Percentiles rank a stretch among this genome's conserved stretches.
These are phyloP conservation scores for Lactarius sp. DNA, from an alignment of 768 basidiomycete genomes.

Conservation along the genomic window DNA sequence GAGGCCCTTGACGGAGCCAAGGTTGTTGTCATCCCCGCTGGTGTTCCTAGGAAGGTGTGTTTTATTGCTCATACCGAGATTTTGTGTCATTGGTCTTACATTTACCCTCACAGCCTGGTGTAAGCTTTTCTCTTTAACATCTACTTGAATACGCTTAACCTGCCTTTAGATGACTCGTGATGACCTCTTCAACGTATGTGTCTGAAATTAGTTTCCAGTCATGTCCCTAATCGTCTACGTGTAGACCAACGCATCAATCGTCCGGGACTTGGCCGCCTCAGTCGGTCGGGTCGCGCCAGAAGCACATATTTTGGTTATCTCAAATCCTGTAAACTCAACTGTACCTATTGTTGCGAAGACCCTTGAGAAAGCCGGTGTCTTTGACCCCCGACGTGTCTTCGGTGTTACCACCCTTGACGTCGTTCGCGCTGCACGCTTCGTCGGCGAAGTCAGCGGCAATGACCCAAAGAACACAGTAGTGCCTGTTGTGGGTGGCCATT, in stretches of 20 bases:
- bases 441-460: constrained; percentile 60
- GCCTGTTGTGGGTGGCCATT: constrained; percentile 94
- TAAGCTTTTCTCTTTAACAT: constrained; percentile 42
- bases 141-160: constrained; percentile 28
- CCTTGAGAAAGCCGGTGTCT: constrained; percentile 88
- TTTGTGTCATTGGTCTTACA: constrained; percentile 28
- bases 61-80: neutral
- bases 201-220: neutral
- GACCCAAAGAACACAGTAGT: constrained; percentile 64
- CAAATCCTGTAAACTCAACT: constrained; percentile 98
- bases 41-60: constrained; percentile 94
- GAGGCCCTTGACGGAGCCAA: constrained; percentile 84
- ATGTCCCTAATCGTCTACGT: constrained; percentile 5
- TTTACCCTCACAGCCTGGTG: constrained; percentile 59
- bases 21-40: constrained; percentile 96
- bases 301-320: constrained; percentile 95
- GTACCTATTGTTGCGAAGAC: constrained; percentile 95
- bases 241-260: constrained; percentile 95
- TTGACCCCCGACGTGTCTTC: constrained; percentile 84
- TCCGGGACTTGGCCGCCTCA: constrained; percentile 89
- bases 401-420: constrained; percentile 99
- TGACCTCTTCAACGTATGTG: constrained; percentile 87
- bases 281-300: constrained; percentile 81
- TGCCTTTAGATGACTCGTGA: constrained; percentile 83
- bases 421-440: constrained; percentile 92